Evolutionary conservation across 495 filamentous ascomycete species (phyloP).

Genomic region (Daldinia caldariorum): DNA sequence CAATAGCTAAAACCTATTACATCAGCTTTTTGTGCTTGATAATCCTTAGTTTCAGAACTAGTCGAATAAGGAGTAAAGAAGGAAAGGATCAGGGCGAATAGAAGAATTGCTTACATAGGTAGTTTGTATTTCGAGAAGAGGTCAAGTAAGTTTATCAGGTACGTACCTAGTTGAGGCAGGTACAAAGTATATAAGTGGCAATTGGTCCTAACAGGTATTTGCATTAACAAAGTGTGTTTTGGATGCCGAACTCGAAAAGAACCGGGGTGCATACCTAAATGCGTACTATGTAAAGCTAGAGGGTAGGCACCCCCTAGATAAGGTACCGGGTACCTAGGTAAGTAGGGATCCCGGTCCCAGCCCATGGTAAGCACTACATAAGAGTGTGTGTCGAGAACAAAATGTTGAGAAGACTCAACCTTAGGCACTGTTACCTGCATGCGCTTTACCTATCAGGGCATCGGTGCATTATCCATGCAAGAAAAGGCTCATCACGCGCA

Average conservation of each 20-base stretch:
- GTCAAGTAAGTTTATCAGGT: neutral
- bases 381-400: neutral
- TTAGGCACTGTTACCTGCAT: conserved; percentile 13
- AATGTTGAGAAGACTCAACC: conserved; percentile 1
- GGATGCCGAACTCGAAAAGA: conserved; percentile 9
- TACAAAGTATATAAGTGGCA: no score
- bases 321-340: no score
- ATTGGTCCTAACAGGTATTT: no score
- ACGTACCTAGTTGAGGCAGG: neutral
- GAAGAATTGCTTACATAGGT: neutral
- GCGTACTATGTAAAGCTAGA: neutral
- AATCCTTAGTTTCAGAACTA: neutral
- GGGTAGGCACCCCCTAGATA: neutral
- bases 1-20: conserved; percentile 7
- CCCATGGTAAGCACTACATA: neutral
- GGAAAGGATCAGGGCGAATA: neutral
- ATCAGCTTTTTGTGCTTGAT: conserved; percentile 5
- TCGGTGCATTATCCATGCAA: conserved; percentile 33
- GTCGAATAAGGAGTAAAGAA: neutral
- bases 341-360: neutral
- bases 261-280: conserved; percentile 2
- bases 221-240: neutral
- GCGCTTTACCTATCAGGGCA: conserved; percentile 25
- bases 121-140: neutral
- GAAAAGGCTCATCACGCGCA: conserved; percentile 32